Evolutionary conservation across 2,329 filamentous ascomycete genomes (phyloP), one percentile per base, ranked within the genome.

Genomic region (Fusarium longipes): DNA sequence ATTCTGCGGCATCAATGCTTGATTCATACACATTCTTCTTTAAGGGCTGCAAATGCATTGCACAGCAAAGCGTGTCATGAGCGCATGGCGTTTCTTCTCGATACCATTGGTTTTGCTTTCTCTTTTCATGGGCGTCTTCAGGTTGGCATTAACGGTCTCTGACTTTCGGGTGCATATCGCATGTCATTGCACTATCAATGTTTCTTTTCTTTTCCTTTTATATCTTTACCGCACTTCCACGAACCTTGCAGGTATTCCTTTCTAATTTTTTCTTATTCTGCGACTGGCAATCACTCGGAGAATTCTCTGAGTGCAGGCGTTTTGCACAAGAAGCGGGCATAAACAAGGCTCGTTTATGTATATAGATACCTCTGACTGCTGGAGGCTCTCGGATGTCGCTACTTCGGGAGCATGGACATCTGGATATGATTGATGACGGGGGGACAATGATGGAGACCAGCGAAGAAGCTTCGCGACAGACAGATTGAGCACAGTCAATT

Each of bases 11-110:
- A 68, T 72, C 61, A 65, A 68, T 73, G 70, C 71, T 73, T 69
- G 74, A 73, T 75, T 71, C 68, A 74, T 74, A 70, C 66, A 69
- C 69, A 70, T 70, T 70, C 66, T 70, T 73, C 62, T 70, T 71
- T 67, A 68, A 73, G 60, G 69, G 68, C 74, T 74, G 70, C 74
- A 68, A 76, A 73, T 77, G 77, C 78, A 80, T 80, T 79, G 77
- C 77, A 79, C 70, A 75, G 75, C 77, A 80, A 72, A 77, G 78
- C 77, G 76, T 79, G 76, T 77, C 74, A 75, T 78, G 75, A 76
- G 71, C 76, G 74, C 76, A 77, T 74, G 74, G 75, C 78, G 78
- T 81, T 79, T 78, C 73, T 71, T 77, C 77, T 81, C 76, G 79
- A 81, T 81, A 81, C 79, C 79, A 81, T 72, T 74, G 78, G 77